Evolutionary conservation across 345 rosid species (phyloP).

Genomic region (Hibiscus tridactylites): DNA sequence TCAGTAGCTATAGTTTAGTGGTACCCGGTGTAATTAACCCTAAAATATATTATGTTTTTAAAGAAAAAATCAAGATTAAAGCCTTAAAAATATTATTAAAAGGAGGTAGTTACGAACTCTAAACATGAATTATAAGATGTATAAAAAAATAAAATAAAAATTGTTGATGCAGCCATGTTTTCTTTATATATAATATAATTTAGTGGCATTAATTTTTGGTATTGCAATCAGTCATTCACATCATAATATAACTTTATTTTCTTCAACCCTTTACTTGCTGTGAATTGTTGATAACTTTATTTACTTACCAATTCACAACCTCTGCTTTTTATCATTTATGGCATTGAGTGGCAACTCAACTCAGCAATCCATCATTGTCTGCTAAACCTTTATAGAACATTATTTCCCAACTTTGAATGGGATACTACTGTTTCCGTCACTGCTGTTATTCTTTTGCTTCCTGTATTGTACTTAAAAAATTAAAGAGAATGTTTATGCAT

Average conservation of each 20-base stretch:
- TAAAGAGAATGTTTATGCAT: too few relatives aligned
- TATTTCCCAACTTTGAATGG: neutral
- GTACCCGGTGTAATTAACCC: too few relatives aligned
- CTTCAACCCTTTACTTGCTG: neutral
- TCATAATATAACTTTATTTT: constrained; percentile 12
- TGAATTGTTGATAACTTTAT: neutral
- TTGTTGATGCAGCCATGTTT: too few relatives aligned
- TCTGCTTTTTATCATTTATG: constrained; percentile 8
- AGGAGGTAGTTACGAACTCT: too few relatives aligned
- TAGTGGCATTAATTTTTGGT: neutral
- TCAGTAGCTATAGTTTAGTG: too few relatives aligned
- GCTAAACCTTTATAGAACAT: neutral
- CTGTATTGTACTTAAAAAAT: neutral
- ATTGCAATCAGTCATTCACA: constrained; percentile 10
- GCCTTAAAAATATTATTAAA: too few relatives aligned
- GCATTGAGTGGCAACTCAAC: constrained; percentile 7
- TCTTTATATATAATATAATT: too few relatives aligned
- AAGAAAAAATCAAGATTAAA: too few relatives aligned
- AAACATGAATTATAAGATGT: too few relatives aligned
- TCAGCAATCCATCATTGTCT: neutral
- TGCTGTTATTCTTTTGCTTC: neutral
- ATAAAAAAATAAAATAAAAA: too few relatives aligned
- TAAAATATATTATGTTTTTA: too few relatives aligned
- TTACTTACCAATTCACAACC: constrained; percentile 2
- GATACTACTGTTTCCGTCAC: neutral